Conservation (phyloP, 164 flowering plant species). For the Hamamelis virginiana region DNA sequence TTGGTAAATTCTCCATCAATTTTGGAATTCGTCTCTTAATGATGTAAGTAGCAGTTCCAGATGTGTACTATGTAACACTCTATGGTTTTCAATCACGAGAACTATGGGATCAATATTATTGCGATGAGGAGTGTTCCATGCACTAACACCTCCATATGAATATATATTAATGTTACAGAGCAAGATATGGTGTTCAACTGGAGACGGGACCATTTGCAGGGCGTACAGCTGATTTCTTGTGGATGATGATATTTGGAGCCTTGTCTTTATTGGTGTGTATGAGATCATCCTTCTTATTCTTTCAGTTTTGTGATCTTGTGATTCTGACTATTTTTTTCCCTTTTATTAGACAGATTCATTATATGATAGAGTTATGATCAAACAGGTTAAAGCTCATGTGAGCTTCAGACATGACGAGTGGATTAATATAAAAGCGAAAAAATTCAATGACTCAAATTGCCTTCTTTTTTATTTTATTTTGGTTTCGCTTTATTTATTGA, state of each 20-base stretch:
- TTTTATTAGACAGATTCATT: neutral
- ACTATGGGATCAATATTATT: neutral
- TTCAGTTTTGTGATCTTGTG: conserved; percentile 3
- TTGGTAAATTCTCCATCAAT: conserved; percentile 83
- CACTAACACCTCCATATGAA: neutral
- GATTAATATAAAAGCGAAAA: too few relatives aligned
- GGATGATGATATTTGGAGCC: conserved; percentile 97
- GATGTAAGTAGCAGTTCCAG: conserved; percentile 61
- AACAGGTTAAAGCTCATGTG: neutral
- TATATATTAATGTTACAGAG: conserved; percentile 40
- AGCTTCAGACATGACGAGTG: neutral
- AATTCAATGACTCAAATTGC: too few relatives aligned
- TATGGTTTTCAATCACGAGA: neutral
- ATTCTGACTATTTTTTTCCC: neutral
- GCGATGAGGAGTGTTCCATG: neutral
- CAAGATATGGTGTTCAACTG: conserved; percentile 90
- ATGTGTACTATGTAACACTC: neutral
- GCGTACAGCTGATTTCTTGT: conserved; percentile 94
- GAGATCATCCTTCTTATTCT: neutral
- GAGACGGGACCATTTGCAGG: conserved; percentile 85
- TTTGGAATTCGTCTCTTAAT: conserved; percentile 92
- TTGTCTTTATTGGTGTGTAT: conserved; percentile 65
- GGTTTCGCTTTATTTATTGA: neutral
- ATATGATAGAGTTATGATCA: conserved; percentile 12
- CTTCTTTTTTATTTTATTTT: too few relatives aligned